Evolutionary conservation across 192 early-diverging fungal genomes (phyloP).

Genomic region (Backusella tarrabulga): DNA sequence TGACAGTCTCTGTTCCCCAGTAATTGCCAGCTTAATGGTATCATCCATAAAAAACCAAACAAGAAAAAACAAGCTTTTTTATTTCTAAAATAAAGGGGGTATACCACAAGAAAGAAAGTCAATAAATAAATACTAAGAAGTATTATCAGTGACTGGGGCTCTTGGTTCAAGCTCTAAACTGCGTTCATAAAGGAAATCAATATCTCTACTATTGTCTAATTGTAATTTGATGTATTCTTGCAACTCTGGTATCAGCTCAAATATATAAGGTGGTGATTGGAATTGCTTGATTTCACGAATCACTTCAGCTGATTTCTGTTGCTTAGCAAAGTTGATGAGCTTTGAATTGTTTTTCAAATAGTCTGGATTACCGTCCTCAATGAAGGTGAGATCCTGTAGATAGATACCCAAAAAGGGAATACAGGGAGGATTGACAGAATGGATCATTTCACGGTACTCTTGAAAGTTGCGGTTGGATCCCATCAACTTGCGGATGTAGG

Average conservation of each 20-base stretch:
- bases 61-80: not conserved
- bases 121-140: not conserved
- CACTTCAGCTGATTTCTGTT: constrained; percentile 82
- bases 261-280: constrained; percentile 78
- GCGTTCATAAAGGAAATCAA: constrained; percentile 74
- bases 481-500: constrained; percentile 69
- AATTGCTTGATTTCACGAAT: constrained; percentile 93
- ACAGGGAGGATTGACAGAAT: constrained; percentile 67
- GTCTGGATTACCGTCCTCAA: constrained; percentile 81
- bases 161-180: constrained; percentile 80
- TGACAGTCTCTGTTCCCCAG: too few species aligned
- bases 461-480: constrained; percentile 70
- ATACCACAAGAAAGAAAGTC: not conserved
- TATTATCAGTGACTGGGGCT: not conserved
- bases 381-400: constrained; percentile 80
- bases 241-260: constrained; percentile 77
- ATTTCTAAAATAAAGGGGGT: not conserved
- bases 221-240: constrained; percentile 74
- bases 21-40: too few species aligned
- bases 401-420: constrained; percentile 82
- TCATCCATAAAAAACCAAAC: not conserved
- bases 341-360: constrained; percentile 55
- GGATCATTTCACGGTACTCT: constrained; percentile 74
- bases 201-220: constrained; percentile 68
- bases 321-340: constrained; percentile 93